Conservation (phyloP, 164 flowering plant species). For the Annona cherimola region DNA sequence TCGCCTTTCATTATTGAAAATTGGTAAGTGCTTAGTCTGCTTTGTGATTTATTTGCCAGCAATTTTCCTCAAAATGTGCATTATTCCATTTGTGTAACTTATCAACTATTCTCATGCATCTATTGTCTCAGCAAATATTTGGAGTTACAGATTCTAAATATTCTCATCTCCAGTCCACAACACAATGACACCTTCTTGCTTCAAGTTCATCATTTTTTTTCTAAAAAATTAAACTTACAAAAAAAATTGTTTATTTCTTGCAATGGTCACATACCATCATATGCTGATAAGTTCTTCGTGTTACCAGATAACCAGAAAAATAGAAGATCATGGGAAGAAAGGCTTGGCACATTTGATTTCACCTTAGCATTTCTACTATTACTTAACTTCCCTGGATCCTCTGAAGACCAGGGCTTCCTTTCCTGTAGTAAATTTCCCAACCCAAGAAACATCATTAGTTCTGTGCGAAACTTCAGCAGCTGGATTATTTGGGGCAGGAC, state of each 20-base stretch:
- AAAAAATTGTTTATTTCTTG: no score
- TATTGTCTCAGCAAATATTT: no score
- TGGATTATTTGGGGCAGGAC: slow-evolving; percentile 70
- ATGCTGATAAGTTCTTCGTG: background rate
- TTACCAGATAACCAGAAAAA: slow-evolving; percentile 47
- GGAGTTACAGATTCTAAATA: no score
- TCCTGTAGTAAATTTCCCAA: slow-evolving; percentile 40
- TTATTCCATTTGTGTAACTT: no score
- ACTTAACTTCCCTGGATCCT: slow-evolving; percentile 29
- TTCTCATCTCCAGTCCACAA: no score
- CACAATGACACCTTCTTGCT: no score
- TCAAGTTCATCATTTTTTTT: no score
- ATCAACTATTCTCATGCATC: no score
- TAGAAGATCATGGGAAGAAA: slow-evolving; percentile 54
- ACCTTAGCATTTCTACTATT: slow-evolving; percentile 61
- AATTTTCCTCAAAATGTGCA: no score
- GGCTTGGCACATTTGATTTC: slow-evolving; percentile 65
- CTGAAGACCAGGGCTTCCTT: slow-evolving; percentile 25
- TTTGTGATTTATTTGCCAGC: background rate
- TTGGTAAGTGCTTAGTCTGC: slow-evolving; percentile 30
- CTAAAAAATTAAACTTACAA: no score
- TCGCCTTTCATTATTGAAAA: slow-evolving; percentile 79
- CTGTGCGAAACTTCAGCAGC: slow-evolving; percentile 48
- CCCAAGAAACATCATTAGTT: slow-evolving; percentile 34
- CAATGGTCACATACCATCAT: no score